phyloP scores from a whole-genome alignment of 129 eudicot genomes.

The Sambucus nigra region DNA sequence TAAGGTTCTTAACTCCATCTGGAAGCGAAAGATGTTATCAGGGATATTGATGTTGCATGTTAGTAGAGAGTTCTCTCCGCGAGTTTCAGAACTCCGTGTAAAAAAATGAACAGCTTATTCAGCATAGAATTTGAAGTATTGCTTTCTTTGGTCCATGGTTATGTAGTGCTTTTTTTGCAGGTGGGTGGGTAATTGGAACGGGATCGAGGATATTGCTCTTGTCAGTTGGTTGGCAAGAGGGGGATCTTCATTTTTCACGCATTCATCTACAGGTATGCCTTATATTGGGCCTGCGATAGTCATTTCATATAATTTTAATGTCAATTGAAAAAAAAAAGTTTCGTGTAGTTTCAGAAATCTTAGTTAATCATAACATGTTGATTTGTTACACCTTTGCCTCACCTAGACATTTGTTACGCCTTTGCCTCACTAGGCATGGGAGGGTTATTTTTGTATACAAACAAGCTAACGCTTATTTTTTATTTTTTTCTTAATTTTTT shows the following conservation, averaged over 20 bases:
- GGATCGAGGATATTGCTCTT: background rate
- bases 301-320: background rate
- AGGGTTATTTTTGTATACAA: too few relatives aligned
- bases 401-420: too few relatives aligned
- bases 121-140: constrained; percentile 1
- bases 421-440: too few relatives aligned
- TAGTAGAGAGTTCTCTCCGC: background rate
- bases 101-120: background rate
- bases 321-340: too few relatives aligned
- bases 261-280: background rate
- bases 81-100: constrained; percentile 5
- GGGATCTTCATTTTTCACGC: background rate
- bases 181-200: background rate
- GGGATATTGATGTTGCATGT: constrained; percentile 19
- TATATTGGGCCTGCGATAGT: too few relatives aligned
- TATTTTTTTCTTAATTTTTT: too few relatives aligned
- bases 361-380: too few relatives aligned
- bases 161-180: background rate
- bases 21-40: constrained; percentile 7
- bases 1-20: background rate
- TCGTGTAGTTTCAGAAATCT: too few relatives aligned
- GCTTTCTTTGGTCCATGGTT: background rate
- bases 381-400: too few relatives aligned
- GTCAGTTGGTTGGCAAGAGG: background rate
- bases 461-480: too few relatives aligned